These are phyloP conservation scores for Colletotrichum sansevieriae DNA, from an alignment of 2,329 filamentous ascomycete species.

Conservation along the genomic window DNA sequence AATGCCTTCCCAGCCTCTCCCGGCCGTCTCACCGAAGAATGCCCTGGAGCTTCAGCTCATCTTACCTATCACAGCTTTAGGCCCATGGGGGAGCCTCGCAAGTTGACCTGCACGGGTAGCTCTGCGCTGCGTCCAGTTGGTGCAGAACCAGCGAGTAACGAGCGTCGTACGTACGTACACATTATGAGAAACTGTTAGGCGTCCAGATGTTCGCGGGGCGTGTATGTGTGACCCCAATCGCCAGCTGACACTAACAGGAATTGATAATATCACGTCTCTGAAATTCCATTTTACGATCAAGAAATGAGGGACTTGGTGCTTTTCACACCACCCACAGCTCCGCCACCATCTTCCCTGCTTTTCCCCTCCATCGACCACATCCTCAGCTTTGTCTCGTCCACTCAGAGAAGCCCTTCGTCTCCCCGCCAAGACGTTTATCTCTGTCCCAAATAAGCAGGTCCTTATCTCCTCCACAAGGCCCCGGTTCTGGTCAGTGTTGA, in stretches of 20 bases:
- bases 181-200: conserved; percentile 38
- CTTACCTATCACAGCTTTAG: not conserved
- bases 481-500: conserved; percentile 1
- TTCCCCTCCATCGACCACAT: conserved; percentile 2
- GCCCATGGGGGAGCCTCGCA: not conserved
- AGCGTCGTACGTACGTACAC: conserved; percentile 28
- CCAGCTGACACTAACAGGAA: conserved; percentile 22
- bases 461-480: conserved; percentile 39
- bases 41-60: conserved; percentile 12
- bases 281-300: conserved; percentile 35
- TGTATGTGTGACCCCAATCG: conserved; percentile 5
- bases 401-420: conserved; percentile 23
- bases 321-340: conserved; percentile 12
- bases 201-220: conserved; percentile 9
- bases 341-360: conserved; percentile 38
- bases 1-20: conserved; percentile 16
- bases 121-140: not conserved
- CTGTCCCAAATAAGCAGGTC: conserved; percentile 40
- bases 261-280: conserved; percentile 28
- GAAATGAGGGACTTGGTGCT: conserved; percentile 24
- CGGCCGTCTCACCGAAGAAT: conserved; percentile 36
- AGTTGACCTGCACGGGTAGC: not conserved
- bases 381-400: conserved; percentile 15
- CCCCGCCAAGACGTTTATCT: conserved; percentile 42
- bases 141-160: not conserved